Evolutionary conservation across 208 protist species (phyloP), one percentile per base, ranked within the genome.

Genomic region (Plasmodiophora brassicae): DNA sequence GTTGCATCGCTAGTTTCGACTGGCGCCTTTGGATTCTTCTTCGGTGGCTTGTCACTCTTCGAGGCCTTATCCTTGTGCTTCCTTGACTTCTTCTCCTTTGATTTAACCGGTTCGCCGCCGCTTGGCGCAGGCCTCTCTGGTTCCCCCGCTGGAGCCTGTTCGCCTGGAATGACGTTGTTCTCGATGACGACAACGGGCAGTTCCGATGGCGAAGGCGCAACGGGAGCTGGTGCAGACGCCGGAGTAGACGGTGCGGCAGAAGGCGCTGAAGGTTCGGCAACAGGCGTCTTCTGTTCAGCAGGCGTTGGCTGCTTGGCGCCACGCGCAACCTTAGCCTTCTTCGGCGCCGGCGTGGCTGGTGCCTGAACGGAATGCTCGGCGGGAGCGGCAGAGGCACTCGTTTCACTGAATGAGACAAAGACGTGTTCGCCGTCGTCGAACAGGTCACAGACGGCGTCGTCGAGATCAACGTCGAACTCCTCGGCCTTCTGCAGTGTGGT

Each of bases 341-440:
- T 14, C 14, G 25, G 20, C 50, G 50, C 20, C 25, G 14, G 50
- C 50, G 14, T 25, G 50, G 25, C 50, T 57, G 50, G 50, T 57
- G 14, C 50, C 25, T 57, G 14, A 25, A 25, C 50, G 20, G 50
- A 28, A 28, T 14, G 50, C 50, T 14, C 14, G 25, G 50, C 14
- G 20, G 50, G 25, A 57, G 25, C 14, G 25, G 20, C 50, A 25
- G 25, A 57, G 20, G 50, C 20, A 28, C 25, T 25, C 50, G 14
- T 25, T 28, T 57, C 50, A 25, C 20, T 25, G 50, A 14, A 57
- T 25, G 25, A n/a, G n/a, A 78, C n/a, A 38, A 36, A 78, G 5
- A 78, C n/a, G n/a, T 32, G 65, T 14, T 78, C 65, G n/a, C 65
- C 32, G 41, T 78, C 65, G 32, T 78, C 65, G 65, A 78, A 78